Evolutionary conservation across 2,329 filamentous ascomycete species (phyloP), one percentile per base, ranked within the genome.

Genomic region (Aureobasidium sp.): DNA sequence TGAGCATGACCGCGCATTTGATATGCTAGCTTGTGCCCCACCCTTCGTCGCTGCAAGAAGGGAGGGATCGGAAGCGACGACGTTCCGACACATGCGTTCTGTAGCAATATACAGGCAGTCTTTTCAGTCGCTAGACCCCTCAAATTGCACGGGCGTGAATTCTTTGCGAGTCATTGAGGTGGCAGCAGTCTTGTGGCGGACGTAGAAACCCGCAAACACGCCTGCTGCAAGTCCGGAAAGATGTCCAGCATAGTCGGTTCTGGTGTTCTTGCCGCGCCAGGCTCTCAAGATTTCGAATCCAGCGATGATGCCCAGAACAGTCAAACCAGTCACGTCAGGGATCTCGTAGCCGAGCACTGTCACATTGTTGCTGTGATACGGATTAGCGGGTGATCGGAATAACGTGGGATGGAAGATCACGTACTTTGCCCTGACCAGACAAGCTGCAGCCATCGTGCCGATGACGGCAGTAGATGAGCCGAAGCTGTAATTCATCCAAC

Each of bases 381-480:
- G 7, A 3, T 51, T 8, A 59, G 20, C 44, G 27, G 11, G 55
- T 9, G 9, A 42, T 17, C 34, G 22, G 31, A 8, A 27, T 15
- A 20, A 45, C 2, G 17, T 36, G 17, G 11, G 62, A 20, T 25
- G 25, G 20, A 53, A 22, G 9, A 37, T 57, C 47, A 31, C 62
- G 48, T 58, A 60, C 42, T 62, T 62, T 47, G 59, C 57, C 11
- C 68, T 57, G 15, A 82, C 71, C 56, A 78, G 75, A 66, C 79
- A 82, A 68, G 75, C 88, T 1, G 85, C 84, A 1, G 80, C 81
- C 8, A 82, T 70, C 25, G 90, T 69, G 25, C 87, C 87, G 65
- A 84, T 81, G 5, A 87, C 76, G 39, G 83, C 84, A 12, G 84
- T 87, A 7, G 86, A 89, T 1, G 86, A 85, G n/a, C 88, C 88